Percentiles rank a stretch among this genome's conserved stretches.
phyloP scores from a whole-genome alignment of 495 filamentous ascomycete species.

The Staphylotrichum longicolle region DNA sequence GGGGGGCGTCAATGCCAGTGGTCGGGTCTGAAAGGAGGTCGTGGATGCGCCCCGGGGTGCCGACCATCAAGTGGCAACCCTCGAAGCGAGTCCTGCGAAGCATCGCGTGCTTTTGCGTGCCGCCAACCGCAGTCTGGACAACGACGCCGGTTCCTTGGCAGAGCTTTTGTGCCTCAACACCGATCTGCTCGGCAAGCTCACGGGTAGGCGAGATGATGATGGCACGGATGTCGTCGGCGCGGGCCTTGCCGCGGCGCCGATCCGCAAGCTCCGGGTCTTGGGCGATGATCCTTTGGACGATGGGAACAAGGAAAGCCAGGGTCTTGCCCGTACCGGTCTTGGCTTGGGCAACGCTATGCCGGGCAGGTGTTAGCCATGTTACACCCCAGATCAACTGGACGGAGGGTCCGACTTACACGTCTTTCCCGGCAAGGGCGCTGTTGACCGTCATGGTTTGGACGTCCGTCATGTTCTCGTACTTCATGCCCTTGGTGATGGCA shows the following conservation, averaged over 20 bases:
- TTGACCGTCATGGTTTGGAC: constrained; percentile 86
- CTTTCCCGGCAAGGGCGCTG: constrained; percentile 69
- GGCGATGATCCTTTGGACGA: constrained; percentile 68
- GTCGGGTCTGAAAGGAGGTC: constrained; percentile 74
- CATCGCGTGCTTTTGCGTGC: constrained; percentile 66
- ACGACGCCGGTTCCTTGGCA: constrained; percentile 62
- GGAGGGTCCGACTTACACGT: constrained; percentile 62
- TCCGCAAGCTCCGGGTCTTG: constrained; percentile 52
- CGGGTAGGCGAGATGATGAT: constrained; percentile 93
- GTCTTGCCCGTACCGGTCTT: constrained; percentile 90
- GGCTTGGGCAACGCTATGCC: constrained; percentile 74
- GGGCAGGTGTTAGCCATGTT: constrained; percentile 4
- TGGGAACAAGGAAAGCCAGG: constrained; percentile 75
- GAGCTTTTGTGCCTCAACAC: constrained; percentile 74
- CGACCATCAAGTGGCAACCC: constrained; percentile 88
- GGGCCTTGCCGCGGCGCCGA: constrained; percentile 30
- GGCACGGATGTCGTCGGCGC: constrained; percentile 70
- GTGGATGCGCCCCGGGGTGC: constrained; percentile 83
- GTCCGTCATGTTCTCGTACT: constrained; percentile 81
- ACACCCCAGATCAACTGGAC: constrained; percentile 16
- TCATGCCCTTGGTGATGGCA: constrained; percentile 70
- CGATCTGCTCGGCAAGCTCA: constrained; percentile 94
- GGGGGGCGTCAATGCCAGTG: constrained; percentile 66
- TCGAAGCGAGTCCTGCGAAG: constrained; percentile 61
- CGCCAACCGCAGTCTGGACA: constrained; percentile 87